These are phyloP conservation scores for Chlorociboria aeruginascens DNA, from an alignment of 495 filamentous ascomycete genomes.

Conservation along the genomic window DNA sequence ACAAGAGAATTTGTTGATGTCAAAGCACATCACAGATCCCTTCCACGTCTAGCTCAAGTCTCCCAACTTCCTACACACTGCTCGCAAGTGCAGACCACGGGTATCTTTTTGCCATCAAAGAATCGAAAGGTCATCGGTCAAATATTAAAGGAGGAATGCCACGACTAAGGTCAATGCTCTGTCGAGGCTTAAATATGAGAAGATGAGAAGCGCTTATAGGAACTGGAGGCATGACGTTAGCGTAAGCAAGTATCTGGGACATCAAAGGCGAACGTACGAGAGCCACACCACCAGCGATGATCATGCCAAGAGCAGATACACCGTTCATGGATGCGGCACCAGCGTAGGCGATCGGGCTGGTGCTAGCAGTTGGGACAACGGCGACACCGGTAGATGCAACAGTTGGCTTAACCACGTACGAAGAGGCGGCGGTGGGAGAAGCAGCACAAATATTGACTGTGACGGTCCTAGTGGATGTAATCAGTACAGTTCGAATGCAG, in stretches of 20 bases:
- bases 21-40: slow-evolving; percentile 14
- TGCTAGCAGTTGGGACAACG: slow-evolving; percentile 8
- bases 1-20: slow-evolving; percentile 16
- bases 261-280: slow-evolving; percentile 9
- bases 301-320: slow-evolving; percentile 14
- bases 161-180: slow-evolving; percentile 5
- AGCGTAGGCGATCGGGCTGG: slow-evolving; percentile 15
- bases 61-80: slow-evolving; percentile 7
- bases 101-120: slow-evolving; percentile 13
- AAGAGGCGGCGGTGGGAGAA: slow-evolving; percentile 1
- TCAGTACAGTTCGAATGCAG: slow-evolving; percentile 5
- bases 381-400: slow-evolving; percentile 16
- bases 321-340: slow-evolving; percentile 19
- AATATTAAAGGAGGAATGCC: slow-evolving; percentile 9
- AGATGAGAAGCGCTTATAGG: slow-evolving; percentile 9
- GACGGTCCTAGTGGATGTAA: slow-evolving; percentile 9
- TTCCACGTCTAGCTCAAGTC: slow-evolving; percentile 6
- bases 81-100: slow-evolving; percentile 11
- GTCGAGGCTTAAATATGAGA: slow-evolving; percentile 8
- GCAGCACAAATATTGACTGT: slow-evolving; percentile 16
- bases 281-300: slow-evolving; percentile 19
- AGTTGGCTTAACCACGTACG: slow-evolving; percentile 8
- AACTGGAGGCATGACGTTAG: slow-evolving; percentile 13
- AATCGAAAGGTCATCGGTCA: slow-evolving; percentile 12
- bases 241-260: not conserved